Evolutionary conservation across 1,139 yeast species (phyloP).

Genomic region (Candida sp.): DNA sequence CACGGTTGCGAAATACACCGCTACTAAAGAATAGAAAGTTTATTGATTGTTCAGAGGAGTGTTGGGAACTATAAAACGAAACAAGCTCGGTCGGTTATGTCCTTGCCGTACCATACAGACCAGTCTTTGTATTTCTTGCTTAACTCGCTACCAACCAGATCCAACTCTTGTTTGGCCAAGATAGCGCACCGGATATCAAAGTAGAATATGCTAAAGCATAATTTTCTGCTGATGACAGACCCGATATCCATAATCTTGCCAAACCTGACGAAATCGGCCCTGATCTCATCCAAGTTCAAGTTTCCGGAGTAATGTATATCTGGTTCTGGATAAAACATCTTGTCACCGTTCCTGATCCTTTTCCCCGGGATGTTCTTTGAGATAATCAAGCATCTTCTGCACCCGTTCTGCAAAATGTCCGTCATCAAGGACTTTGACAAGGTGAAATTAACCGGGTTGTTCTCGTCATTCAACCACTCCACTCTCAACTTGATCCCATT

Average conservation of each 20-base stretch:
- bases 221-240: conserved; percentile 69
- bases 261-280: conserved; percentile 54
- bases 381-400: conserved; percentile 40
- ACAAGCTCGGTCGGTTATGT: conserved; percentile 62
- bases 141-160: conserved; percentile 37
- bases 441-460: conserved; percentile 27
- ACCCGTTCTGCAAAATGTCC: conserved; percentile 33
- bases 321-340: conserved; percentile 38
- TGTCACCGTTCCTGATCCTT: conserved; percentile 18
- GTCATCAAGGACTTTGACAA: conserved; percentile 29
- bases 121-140: conserved; percentile 58
- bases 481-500: conserved; percentile 59
- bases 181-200: conserved; percentile 68
- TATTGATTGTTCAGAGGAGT: not conserved
- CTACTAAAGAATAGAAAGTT: not conserved
- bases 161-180: conserved; percentile 55
- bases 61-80: conserved; percentile 14
- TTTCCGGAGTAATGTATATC: conserved; percentile 31
- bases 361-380: conserved; percentile 31
- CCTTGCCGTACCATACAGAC: conserved; percentile 71
- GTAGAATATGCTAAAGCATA: conserved; percentile 67
- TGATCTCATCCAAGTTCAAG: conserved; percentile 35
- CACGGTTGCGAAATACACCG: not conserved
- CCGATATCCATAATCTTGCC: conserved; percentile 68
- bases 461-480: conserved; percentile 36